Evolutionary conservation across 768 basidiomycete genomes (phyloP).

Genomic region (Boletus reticuloceps): DNA sequence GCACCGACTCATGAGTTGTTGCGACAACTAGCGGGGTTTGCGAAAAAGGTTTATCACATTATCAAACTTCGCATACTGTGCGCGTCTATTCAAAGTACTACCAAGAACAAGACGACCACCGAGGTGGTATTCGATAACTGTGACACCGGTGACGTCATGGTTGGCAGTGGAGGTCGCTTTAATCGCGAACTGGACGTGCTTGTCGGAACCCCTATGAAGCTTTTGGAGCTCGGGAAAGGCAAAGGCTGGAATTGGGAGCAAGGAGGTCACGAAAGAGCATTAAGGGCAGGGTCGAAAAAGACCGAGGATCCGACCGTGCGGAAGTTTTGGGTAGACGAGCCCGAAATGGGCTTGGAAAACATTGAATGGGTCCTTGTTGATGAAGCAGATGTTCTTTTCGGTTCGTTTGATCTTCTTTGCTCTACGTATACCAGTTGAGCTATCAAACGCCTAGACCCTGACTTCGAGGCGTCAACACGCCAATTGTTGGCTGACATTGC

Average conservation of each 20-base stretch:
- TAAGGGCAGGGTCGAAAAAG: constrained; percentile 25
- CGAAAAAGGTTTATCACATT: constrained; percentile 72
- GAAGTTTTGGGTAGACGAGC: constrained; percentile 44
- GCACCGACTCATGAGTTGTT: constrained; percentile 90
- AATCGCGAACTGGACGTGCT: constrained; percentile 48
- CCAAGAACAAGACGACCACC: constrained; percentile 17
- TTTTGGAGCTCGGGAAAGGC: constrained; percentile 57
- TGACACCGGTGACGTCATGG: constrained; percentile 28
- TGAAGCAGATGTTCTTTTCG: constrained; percentile 88
- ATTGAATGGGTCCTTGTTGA: constrained; percentile 91
- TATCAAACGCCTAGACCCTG: constrained; percentile 52
- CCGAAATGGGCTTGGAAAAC: constrained; percentile 60
- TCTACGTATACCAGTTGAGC: background rate
- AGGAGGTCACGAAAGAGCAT: constrained; percentile 24
- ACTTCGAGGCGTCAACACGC: constrained; percentile 76
- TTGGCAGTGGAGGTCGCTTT: constrained; percentile 17
- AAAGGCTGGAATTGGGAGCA: constrained; percentile 50
- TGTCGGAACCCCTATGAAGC: constrained; percentile 63
- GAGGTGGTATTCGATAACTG: constrained; percentile 17
- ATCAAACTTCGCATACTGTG: constrained; percentile 77
- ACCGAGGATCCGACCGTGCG: constrained; percentile 25
- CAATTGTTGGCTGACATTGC: constrained; percentile 69
- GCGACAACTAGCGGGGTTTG: constrained; percentile 71
- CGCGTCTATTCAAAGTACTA: constrained; percentile 40
- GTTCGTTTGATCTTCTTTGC: constrained; percentile 39